Evolutionary conservation across 768 basidiomycete species (phyloP).

Genomic region (Termitomyces sp.): DNA sequence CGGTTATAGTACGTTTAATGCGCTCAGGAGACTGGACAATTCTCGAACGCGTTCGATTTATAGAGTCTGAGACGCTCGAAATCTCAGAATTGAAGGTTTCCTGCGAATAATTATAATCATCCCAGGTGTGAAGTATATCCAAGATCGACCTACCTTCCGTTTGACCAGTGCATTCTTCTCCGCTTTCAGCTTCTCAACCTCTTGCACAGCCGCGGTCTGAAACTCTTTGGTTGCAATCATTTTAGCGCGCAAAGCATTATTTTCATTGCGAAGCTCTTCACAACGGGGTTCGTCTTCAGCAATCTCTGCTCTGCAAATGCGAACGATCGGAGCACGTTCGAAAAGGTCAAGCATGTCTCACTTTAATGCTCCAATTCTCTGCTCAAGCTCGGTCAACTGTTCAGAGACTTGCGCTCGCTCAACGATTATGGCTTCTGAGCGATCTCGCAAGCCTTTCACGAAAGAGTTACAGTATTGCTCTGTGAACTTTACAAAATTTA

Average conservation of each 20-base stretch:
- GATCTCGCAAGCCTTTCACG: slow-evolving; percentile 54
- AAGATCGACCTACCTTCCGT: slow-evolving; percentile 44
- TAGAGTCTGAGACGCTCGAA: slow-evolving; percentile 50
- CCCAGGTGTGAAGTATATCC: background rate
- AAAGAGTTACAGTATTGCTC: slow-evolving; percentile 63
- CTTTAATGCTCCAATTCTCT: slow-evolving; percentile 52
- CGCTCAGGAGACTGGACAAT: slow-evolving; percentile 92
- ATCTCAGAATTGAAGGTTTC: slow-evolving; percentile 61
- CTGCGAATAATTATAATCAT: slow-evolving; percentile 22
- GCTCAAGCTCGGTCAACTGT: slow-evolving; percentile 42
- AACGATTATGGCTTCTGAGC: slow-evolving; percentile 47
- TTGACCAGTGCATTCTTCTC: slow-evolving; percentile 61
- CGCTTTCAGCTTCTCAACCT: slow-evolving; percentile 65
- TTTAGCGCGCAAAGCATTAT: slow-evolving; percentile 52
- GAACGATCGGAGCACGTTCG: background rate
- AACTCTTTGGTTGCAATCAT: slow-evolving; percentile 67
- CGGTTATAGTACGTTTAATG: slow-evolving; percentile 73
- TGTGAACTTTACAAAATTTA: slow-evolving; percentile 91
- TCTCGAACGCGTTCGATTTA: slow-evolving; percentile 59
- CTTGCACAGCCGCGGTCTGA: slow-evolving; percentile 52
- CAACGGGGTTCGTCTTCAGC: slow-evolving; percentile 67
- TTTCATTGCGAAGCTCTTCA: slow-evolving; percentile 54
- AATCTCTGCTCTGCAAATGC: slow-evolving; percentile 44
- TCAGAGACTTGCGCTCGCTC: slow-evolving; percentile 56
- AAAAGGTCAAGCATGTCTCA: slow-evolving; percentile 23